Evolutionary conservation across 805 yeast genomes (phyloP).

Genomic region (Saturnispora saitoi): DNA sequence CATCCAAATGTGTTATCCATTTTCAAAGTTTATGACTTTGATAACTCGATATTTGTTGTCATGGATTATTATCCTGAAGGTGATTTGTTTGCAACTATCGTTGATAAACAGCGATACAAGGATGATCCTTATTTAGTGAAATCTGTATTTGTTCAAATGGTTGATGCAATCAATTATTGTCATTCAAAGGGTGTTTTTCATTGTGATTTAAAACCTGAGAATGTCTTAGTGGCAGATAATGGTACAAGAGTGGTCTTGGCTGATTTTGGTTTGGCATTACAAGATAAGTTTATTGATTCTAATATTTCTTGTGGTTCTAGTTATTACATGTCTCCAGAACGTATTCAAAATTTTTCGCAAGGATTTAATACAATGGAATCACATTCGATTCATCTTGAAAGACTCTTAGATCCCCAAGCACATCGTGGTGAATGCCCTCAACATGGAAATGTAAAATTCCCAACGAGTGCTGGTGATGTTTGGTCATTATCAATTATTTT

Average conservation of each 20-base stretch:
- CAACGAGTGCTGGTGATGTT: constrained; percentile 71
- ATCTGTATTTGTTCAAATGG: constrained; percentile 61
- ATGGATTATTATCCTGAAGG: constrained; percentile 85
- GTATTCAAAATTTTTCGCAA: constrained; percentile 38
- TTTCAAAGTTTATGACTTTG: constrained; percentile 59
- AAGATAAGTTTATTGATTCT: constrained; percentile 45
- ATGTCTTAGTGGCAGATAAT: constrained; percentile 58
- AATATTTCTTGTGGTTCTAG: constrained; percentile 79
- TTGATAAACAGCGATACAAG: constrained; percentile 57
- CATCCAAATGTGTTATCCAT: constrained; percentile 77
- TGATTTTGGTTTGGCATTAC: constrained; percentile 86
- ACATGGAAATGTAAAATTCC: constrained; percentile 34
- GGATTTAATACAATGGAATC: constrained; percentile 27
- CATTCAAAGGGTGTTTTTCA: constrained; percentile 81
- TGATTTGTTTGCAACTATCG: constrained; percentile 80
- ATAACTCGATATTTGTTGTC: constrained; percentile 54
- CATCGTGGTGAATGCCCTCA: constrained; percentile 14
- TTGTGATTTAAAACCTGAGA: constrained; percentile 94
- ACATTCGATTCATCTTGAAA: constrained; percentile 25
- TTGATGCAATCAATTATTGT: constrained; percentile 76
- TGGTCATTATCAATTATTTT: constrained; percentile 83
- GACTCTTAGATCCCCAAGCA: constrained; percentile 18
- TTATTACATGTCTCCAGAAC: constrained; percentile 91
- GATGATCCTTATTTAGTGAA: constrained; percentile 43
- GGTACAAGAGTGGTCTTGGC: constrained; percentile 56